Base-by-base conservation (phyloP, 1,284 basidiomycete species). In the Gymnopus androsaceus region DNA sequence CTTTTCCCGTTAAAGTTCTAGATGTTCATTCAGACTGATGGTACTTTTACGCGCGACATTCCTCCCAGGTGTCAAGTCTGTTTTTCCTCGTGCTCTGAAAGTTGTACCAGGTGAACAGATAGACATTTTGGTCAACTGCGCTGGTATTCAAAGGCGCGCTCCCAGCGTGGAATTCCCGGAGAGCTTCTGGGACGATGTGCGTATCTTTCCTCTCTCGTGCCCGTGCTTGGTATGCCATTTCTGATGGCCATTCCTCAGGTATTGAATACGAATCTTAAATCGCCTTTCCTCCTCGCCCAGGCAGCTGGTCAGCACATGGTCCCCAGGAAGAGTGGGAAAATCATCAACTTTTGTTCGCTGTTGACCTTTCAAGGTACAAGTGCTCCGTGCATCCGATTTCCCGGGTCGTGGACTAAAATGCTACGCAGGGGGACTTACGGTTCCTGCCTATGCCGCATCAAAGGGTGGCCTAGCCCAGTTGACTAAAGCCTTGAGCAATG, bases 51-150 rank as follows among this genome's bases (percentile, higher is more conserved):
- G 23, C 44, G 44, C 44, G 15, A 31, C 27, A n/a, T 56, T 48
- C 30, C 73, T 88, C 34, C 73, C 80, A 27, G 75, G 80, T 28
- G 90, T 96, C 62, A 85, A 82, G 64, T 66, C 68, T 33, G 72
- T 91, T 60, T 88, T 93, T 67, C 76, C 81, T 51, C 75, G 77
- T 51, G 90, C 92, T 25, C 75, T 88, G 17, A 73, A 76, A 33
- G 67, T 73, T 54, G 79, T 84, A 71, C 79, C 72, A 46, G 80
- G 75, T 56, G 69, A 81, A 47, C 75, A 83, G 54, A 87, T 98
- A 61, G 87, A 97, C 69, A 80, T 97, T 63, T 83, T 98, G 46
- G 84, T 98, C 69, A 96, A 98, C 73, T 97, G 94, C 70, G 95
- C 92, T 54, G 95, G 95, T 47, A 97, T 98, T 65, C 94, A 97